Percentiles rank a stretch among this genome's conserved stretches.
Conservation (phyloP, 2,329 filamentous ascomycete species). For the Tolypocladium inflatum region DNA sequence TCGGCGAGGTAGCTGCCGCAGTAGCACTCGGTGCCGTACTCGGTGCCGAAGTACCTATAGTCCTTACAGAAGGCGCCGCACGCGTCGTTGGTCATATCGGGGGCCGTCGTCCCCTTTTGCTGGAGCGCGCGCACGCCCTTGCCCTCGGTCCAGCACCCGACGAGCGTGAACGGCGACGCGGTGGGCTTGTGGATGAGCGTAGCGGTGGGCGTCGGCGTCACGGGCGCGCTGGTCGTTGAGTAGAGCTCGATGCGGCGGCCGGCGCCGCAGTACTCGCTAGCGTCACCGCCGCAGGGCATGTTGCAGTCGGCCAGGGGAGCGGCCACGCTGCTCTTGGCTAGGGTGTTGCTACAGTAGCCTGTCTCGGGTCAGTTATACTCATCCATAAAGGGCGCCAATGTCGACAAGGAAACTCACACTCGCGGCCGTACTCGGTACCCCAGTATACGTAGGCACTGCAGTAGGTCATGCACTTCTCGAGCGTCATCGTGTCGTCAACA, state of each 20-base stretch:
- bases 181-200: slow-evolving; percentile 13
- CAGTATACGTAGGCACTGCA: slow-evolving; percentile 38
- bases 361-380: background rate
- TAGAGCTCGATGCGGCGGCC: slow-evolving; percentile 34
- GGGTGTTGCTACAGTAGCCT: slow-evolving; percentile 38
- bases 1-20: slow-evolving; percentile 21
- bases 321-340: slow-evolving; percentile 17
- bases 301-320: slow-evolving; percentile 23
- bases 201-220: slow-evolving; percentile 17
- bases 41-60: slow-evolving; percentile 31
- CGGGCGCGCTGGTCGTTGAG: slow-evolving; percentile 25
- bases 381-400: background rate
- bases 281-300: slow-evolving; percentile 31
- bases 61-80: slow-evolving; percentile 23
- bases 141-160: slow-evolving; percentile 32
- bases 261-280: slow-evolving; percentile 31
- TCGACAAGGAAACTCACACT: slow-evolving; percentile 28
- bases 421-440: slow-evolving; percentile 41
- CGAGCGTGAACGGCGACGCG: slow-evolving; percentile 18
- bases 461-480: slow-evolving; percentile 35
- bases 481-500: slow-evolving; percentile 38
- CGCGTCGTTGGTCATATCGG: slow-evolving; percentile 22
- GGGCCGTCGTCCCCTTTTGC: slow-evolving; percentile 12
- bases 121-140: slow-evolving; percentile 23
- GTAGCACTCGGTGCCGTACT: slow-evolving; percentile 30